Evolutionary conservation across 768 basidiomycete genomes (phyloP).

Genomic region (Trametes sanguinea): DNA sequence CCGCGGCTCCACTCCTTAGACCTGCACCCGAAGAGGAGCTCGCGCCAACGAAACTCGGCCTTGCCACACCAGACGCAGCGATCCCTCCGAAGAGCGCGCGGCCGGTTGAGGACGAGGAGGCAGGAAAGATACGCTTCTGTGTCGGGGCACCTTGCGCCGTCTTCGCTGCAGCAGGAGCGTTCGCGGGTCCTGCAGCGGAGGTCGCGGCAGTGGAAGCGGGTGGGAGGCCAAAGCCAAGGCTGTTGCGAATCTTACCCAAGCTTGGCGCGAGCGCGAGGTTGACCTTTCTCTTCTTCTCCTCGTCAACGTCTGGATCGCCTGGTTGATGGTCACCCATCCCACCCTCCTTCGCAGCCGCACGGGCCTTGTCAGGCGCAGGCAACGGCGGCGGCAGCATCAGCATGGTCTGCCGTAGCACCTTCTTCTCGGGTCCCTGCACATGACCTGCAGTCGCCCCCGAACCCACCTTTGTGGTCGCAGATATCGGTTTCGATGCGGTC

Average conservation of each 20-base stretch:
- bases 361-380: slow-evolving; percentile 13
- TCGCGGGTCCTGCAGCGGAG: not conserved
- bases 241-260: not conserved
- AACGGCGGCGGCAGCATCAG: slow-evolving; percentile 28
- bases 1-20: too few species aligned
- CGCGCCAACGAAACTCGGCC: too few species aligned
- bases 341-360: not conserved
- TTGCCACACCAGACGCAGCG: not conserved
- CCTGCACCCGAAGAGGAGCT: too few species aligned
- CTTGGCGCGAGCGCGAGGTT: slow-evolving; percentile 9
- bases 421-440: not conserved
- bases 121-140: not conserved
- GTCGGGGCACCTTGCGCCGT: not conserved
- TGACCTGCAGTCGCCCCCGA: not conserved
- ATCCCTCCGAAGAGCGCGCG: slow-evolving; percentile 2
- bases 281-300: not conserved
- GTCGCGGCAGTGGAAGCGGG: not conserved
- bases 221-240: not conserved
- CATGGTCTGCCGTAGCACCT: slow-evolving; percentile 16
- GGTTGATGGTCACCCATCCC: not conserved
- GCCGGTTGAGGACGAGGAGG: not conserved
- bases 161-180: not conserved
- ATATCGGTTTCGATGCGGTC: not conserved
- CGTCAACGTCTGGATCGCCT: not conserved
- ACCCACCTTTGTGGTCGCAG: not conserved